Conservation (phyloP, 305 asterid genomes). For the Fraxinus platypoda region DNA sequence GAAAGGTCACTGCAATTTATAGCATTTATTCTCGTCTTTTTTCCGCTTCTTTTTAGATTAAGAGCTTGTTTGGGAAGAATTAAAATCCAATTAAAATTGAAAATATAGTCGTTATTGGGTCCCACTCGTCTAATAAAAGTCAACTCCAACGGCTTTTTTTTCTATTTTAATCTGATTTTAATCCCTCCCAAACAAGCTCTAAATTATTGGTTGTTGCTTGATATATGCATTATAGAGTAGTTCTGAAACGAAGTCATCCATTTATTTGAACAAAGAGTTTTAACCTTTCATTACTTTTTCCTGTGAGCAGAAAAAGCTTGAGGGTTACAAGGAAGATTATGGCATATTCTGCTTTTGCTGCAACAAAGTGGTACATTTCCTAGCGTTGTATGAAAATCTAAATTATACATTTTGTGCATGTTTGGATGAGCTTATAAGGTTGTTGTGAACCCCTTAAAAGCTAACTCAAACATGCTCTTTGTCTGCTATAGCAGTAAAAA, state of each 20-base stretch:
- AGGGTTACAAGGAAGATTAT: conserved; percentile 65
- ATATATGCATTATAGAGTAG: conserved; percentile 7
- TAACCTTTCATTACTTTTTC: conserved; percentile 22
- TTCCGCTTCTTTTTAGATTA: conserved; percentile 10
- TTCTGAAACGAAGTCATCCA: not conserved
- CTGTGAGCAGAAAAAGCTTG: conserved; percentile 56
- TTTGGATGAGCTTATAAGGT: not conserved
- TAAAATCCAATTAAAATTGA: no score
- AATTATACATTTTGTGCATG: not conserved
- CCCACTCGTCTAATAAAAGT: no score
- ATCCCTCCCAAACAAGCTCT: no score
- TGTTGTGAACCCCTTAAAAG: not conserved
- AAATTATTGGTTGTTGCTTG: conserved; percentile 6
- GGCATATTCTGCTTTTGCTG: conserved; percentile 74
- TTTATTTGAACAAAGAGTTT: conserved; percentile 11
- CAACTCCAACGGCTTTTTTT: no score
- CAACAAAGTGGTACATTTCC: conserved; percentile 54
- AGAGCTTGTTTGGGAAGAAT: no score
- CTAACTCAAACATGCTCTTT: not conserved
- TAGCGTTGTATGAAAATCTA: not conserved
- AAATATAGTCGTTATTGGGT: no score
- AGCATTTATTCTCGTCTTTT: not conserved
- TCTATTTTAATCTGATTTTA: no score
- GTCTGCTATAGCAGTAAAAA: not conserved
- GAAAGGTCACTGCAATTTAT: conserved; percentile 49